phyloP scores from a whole-genome alignment of 2,329 filamentous ascomycete species.

The Paracoccidioides brasiliensis region DNA sequence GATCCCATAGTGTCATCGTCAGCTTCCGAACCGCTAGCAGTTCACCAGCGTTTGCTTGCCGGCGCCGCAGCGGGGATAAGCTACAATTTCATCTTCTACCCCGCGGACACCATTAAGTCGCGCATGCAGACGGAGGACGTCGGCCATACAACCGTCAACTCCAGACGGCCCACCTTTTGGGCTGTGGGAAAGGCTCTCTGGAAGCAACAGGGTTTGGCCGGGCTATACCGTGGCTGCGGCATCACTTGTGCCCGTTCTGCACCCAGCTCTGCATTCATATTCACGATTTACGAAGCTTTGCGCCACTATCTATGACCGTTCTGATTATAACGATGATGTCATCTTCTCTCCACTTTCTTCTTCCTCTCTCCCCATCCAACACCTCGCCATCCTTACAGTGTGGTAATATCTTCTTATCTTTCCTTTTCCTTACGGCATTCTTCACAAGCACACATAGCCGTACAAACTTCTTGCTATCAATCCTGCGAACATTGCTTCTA shows the following conservation, averaged over 20 bases:
- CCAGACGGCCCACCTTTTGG: slow-evolving; percentile 52
- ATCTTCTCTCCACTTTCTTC: neutral
- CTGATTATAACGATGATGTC: neutral
- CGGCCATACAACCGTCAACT: slow-evolving; percentile 23
- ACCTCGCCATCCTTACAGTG: too few relatives aligned
- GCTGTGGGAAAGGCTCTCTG: slow-evolving; percentile 62
- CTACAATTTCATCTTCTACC: slow-evolving; percentile 97
- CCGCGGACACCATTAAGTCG: slow-evolving; percentile 93
- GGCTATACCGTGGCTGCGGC: slow-evolving; percentile 86
- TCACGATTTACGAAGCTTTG: slow-evolving; percentile 83
- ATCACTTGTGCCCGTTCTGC: slow-evolving; percentile 81
- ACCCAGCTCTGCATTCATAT: slow-evolving; percentile 96
- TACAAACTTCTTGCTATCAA: too few relatives aligned
- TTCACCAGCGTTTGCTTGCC: slow-evolving; percentile 78
- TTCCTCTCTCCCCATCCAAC: neutral
- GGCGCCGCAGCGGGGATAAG: slow-evolving; percentile 80
- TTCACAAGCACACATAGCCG: too few relatives aligned
- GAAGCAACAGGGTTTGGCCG: slow-evolving; percentile 65
- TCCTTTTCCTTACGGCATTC: too few relatives aligned
- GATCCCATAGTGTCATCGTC: slow-evolving; percentile 2
- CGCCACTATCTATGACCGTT: slow-evolving; percentile 47
- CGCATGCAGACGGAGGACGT: slow-evolving; percentile 72
- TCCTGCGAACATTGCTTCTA: too few relatives aligned
- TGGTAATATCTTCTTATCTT: neutral
- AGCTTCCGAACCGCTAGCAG: slow-evolving; percentile 43